Evolutionary conservation across 2,329 filamentous ascomycete genomes (phyloP), one percentile per base, ranked within the genome.

Genomic region (Talaromyces sp.): DNA sequence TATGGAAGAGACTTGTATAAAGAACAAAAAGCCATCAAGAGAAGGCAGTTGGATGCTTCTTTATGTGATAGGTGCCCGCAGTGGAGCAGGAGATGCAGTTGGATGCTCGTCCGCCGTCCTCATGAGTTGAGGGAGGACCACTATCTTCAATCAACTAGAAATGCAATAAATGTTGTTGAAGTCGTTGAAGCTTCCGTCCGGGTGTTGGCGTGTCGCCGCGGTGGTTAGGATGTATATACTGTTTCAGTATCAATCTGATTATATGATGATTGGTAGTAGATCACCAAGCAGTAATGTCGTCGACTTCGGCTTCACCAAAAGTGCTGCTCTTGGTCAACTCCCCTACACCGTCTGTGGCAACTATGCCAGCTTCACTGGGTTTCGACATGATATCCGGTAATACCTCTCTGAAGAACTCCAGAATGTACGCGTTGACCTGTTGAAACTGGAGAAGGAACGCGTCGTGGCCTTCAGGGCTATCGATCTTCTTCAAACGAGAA

Each of bases 401-500:
- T 2, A 90, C 88, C 72, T 94, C 88, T 66, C 89, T 86, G 77
- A 99, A 82, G 75, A 99, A 99, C 1, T 86, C 86, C 19, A 97
- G 80, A 59, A 97, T 88, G 75, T 97, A 92, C 36, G 83, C 84
- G 78, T 99, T 99, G 66, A 98, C 95, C 79, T 98, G 94, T 81
- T 97, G 92, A 74, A 99, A 99, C 78, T 99, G 94, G 63, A 99
- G 81, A 72, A 99, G 79, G 77, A 99, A 99, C 0, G 95, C 95
- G 77, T 99, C 95, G 73, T 99, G 95, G 1, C 95, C 95, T 75
- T 99, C 95, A 0, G 92, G 91, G 67, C 91, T 96, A 73, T 98
- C 92, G 67, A 99, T 99, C 56, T 89, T 92, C 77, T 92, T 89
- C 29, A 99, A 81, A 11, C 87, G 86, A 0, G 91, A 89, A 71